Base-by-base conservation (phyloP, 2,329 filamentous ascomycete species). In the Botrytis medusae region DNA sequence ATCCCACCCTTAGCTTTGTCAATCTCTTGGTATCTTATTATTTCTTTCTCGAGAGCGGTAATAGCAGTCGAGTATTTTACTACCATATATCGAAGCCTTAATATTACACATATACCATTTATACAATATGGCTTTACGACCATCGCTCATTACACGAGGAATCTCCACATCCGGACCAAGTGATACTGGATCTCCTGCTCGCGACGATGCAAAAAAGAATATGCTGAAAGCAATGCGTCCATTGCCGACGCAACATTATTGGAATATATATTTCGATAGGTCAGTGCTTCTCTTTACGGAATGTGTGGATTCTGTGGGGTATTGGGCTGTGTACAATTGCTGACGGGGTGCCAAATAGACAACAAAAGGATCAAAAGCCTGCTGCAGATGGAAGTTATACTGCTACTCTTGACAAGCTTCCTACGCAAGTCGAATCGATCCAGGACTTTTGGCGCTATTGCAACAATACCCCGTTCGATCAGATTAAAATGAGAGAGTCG, bases 391-490 rank as follows among this genome's bases (percentile, higher is more conserved):
- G 79, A 8, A 76, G 72, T 22, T 81, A 81, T 72, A 79, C 73
- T 37, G 79, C 77, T 29, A 79, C 79, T 76, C 86, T 91, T 63
- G 88, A 91, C 81, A 86, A 90, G 83, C 86, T 91, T 34, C 88
- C 87, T 78, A 83, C 84, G 67, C 87, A 89, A 82, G 91, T 95
- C 82, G 92, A 93, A 84, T 93, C 92, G 32, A 89, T 94, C 61
- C 93, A 94, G 87, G 93, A 95, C 81, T 95, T 95, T 82, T 94
- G 92, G 90, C 88, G 91, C 75, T 92, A 94, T 84, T 90, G 90
- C 84, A 94, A 95, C 84, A 94, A 94, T 83, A 93, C 91, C 57
- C 92, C 92, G 25, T 90, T 93, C 79, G 88, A 91, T 74, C 88
- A 91, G 81, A 90, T 95, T 82, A 91, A 91, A 82, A 90, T 92